Base-by-base conservation (phyloP, 1,139 yeast genomes). In the Wickerhamomyces sp. region DNA sequence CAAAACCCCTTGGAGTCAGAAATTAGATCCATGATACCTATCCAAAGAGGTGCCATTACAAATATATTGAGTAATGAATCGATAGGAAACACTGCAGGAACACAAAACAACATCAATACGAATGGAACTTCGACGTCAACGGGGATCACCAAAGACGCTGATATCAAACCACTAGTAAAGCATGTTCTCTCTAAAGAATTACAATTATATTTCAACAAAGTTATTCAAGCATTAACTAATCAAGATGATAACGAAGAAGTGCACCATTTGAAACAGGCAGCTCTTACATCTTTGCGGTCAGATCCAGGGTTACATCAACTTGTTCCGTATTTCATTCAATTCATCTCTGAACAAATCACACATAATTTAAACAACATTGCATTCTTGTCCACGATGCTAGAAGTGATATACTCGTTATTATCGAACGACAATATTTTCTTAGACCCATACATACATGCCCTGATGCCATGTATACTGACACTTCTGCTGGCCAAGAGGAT, bases 221-320 rank as follows among this genome's bases (percentile, higher is more conserved):
- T 89, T 19, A 85, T 87, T 17, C 84, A 83, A 36, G 96, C 95
- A 0, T 70, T 92, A 32, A 63, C 80, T 10, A 72, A 84, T 5
- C 73, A 76, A 14, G 76, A 74, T 17, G 70, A 76, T 0, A 54
- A 46, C 33, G 58, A 48, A 25, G 59, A 39, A 38, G 51, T 60
- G 14, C 54, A 55, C 12, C 78, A 74, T 39, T 65, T 86, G 56
- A 77, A 78, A 49, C 74, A 75, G 33, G 95, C 96, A 0, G 97
- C 97, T 2, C 68, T 92, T 40, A 81, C 82, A 33, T 84, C 96
- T 13, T 69, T 92, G 45, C 78, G 87, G 44, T 81, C 85, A 34
- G 99, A 94, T 57, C 96, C 97, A 1, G 99, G 99, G 26, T 68
- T 94, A 44, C 98, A 94, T 65, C 99, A 94, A 62, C 67, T 94